Evolutionary conservation across 176 grass and related monocot species (phyloP), one percentile per base, ranked within the genome.

Genomic region (Canna indica): DNA sequence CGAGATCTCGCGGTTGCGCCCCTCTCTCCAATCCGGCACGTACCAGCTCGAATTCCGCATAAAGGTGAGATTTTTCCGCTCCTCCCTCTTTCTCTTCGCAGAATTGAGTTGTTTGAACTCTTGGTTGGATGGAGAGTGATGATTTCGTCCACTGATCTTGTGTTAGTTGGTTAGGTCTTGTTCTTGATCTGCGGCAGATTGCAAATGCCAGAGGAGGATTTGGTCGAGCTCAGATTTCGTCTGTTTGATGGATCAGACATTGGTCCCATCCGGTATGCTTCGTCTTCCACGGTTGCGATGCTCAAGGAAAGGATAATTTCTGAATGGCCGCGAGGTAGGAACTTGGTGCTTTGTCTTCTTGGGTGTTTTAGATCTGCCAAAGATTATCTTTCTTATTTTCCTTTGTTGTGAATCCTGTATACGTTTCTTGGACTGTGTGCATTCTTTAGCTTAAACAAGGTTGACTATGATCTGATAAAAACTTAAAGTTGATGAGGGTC

Each of bases 241-340:
- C 81, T 88, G 9, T 88, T 80, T 50, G 85, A 88, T 14, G 85
- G 85, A 64, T 88, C 81, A 30, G 81, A 88, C 70, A 83, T 88
- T 74, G 85, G 85, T 9, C 85, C 85, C 57, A 2, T 88, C 24
- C 77, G 81, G 76, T 88, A 81, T 73, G 77, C 85, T 24, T 70
- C 78, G 42, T 9, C 81, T 71, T 83, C 85, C 58, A 88, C 85
- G 73, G 70, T 88, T 59, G 85, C 81, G 64, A 75, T 81, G 2
- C 85, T 88, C 70, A 88, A 88, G 81, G 85, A 88, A 28, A 81
- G 81, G 74, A 78, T 88, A 77, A 78, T 88, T 63, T 74, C 81
- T 65, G 85, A 88, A 15, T 88, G 85, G 85, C 85, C 85, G 77
- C 83, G 77, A 88, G 85, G 85, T 87, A 17, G 11, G 56, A 60